phyloP scores from a whole-genome alignment of 2,329 filamentous ascomycete species.

The Aspergillus novofumigatus region DNA sequence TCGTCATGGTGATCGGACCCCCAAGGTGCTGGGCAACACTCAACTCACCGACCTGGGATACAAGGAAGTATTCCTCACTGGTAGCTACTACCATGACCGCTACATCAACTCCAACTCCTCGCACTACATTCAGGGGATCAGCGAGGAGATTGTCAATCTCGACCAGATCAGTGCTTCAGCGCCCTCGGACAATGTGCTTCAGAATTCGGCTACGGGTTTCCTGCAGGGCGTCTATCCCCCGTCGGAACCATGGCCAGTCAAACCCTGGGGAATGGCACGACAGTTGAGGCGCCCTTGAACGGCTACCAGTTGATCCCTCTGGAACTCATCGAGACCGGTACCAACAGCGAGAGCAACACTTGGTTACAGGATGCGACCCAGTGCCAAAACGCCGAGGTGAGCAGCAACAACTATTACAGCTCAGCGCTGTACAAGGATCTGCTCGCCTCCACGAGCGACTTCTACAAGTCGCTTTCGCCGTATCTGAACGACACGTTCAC shows the following conservation, averaged over 20 bases:
- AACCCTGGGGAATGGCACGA: slow-evolving; percentile 66
- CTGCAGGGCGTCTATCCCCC: slow-evolving; percentile 85
- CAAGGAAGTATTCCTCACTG: slow-evolving; percentile 66
- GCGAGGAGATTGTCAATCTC: slow-evolving; percentile 60
- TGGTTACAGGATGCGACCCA: slow-evolving; percentile 58
- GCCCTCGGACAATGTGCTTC: slow-evolving; percentile 71
- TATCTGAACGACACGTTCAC: slow-evolving; percentile 52
- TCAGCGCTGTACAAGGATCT: slow-evolving; percentile 48
- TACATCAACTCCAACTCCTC: slow-evolving; percentile 64
- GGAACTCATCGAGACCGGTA: slow-evolving; percentile 54
- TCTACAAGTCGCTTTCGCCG: slow-evolving; percentile 51
- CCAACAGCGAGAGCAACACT: slow-evolving; percentile 55
- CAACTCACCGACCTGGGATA: slow-evolving; percentile 77
- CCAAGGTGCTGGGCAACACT: slow-evolving; percentile 69
- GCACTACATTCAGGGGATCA: slow-evolving; percentile 63
- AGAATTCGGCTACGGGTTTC: slow-evolving; percentile 75
- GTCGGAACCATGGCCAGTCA: slow-evolving; percentile 55
- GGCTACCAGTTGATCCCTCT: slow-evolving; percentile 85
- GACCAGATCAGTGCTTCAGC: slow-evolving; percentile 69
- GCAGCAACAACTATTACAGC: slow-evolving; percentile 57
- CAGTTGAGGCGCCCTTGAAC: slow-evolving; percentile 62
- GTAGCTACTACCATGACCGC: slow-evolving; percentile 68
- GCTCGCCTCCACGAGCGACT: slow-evolving; percentile 47
- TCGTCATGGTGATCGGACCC: slow-evolving; percentile 82
- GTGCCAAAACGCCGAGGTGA: slow-evolving; percentile 53